phyloP scores from a whole-genome alignment of 768 basidiomycete species.

The Tulasnella sp. region DNA sequence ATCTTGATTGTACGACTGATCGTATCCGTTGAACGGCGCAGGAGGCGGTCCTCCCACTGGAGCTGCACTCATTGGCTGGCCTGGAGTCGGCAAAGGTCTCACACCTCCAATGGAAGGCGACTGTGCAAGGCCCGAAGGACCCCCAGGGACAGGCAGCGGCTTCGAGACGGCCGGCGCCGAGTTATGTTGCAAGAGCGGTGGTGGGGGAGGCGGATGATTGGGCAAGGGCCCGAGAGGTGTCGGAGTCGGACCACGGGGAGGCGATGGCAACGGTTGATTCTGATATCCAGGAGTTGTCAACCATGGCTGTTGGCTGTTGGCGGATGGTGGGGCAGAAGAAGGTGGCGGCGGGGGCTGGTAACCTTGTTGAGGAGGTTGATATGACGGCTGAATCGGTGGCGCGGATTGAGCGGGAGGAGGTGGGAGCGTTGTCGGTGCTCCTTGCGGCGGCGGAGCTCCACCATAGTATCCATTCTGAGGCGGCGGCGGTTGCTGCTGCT shows the following conservation, averaged over 20 bases:
- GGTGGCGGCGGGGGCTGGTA: background rate
- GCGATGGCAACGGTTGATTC: background rate
- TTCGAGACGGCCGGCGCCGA: background rate
- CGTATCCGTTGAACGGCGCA: background rate
- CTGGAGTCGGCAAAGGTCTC: background rate
- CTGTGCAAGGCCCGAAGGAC: background rate
- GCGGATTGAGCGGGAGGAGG: constrained; percentile 11
- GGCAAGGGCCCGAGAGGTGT: background rate
- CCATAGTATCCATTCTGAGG: background rate
- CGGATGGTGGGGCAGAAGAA: constrained; percentile 3
- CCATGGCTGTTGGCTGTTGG: background rate
- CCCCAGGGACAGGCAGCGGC: constrained; percentile 1
- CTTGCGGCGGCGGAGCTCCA: background rate
- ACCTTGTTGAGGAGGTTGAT: background rate
- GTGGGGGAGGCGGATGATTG: background rate
- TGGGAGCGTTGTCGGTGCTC: background rate
- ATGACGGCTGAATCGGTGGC: constrained; percentile 10
- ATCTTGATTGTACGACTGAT: background rate
- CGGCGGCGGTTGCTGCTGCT: background rate
- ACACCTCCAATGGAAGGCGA: background rate
- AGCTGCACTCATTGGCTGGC: background rate
- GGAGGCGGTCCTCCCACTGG: background rate
- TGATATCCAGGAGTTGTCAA: background rate
- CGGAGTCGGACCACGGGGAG: background rate
- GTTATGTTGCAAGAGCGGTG: background rate